A percentile compares a stretch with the other conserved stretches of the same genome.
These are phyloP conservation scores for Plasmodium coatneyi DNA, from an alignment of 169 alveolate genomes.

Conservation along the genomic window DNA sequence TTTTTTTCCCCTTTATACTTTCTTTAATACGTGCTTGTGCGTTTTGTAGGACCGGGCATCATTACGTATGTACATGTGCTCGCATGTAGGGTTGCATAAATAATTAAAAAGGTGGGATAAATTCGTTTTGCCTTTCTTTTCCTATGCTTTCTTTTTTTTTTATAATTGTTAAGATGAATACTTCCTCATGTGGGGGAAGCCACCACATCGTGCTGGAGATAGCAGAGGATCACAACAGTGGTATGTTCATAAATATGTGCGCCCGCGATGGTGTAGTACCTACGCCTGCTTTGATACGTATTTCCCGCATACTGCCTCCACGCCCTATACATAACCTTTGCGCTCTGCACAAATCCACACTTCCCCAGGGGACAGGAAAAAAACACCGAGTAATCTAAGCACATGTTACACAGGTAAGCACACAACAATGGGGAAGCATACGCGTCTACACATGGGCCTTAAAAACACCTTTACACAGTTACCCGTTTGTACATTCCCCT, in stretches of 20 bases:
- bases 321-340: not conserved
- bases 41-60: not conserved
- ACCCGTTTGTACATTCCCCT: not conserved
- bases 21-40: not conserved
- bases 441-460: not conserved
- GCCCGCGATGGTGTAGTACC: not conserved
- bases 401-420: not conserved
- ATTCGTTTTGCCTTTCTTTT: not conserved
- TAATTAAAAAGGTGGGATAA: not conserved
- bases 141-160: too few relatives aligned
- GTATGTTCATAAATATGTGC: not conserved
- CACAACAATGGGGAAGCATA: not conserved
- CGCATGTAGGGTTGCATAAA: not conserved
- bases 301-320: not conserved
- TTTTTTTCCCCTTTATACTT: too few relatives aligned
- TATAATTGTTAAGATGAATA: not conserved
- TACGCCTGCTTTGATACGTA: not conserved
- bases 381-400: not conserved
- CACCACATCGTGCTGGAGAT: not conserved
- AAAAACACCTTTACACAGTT: not conserved
- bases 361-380: not conserved
- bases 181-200: not conserved
- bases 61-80: not conserved
- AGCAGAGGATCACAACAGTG: not conserved
- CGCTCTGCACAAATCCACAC: not conserved